These are phyloP conservation scores for Haplographium delicatum DNA, from an alignment of 495 filamentous ascomycete genomes.

Conservation along the genomic window DNA sequence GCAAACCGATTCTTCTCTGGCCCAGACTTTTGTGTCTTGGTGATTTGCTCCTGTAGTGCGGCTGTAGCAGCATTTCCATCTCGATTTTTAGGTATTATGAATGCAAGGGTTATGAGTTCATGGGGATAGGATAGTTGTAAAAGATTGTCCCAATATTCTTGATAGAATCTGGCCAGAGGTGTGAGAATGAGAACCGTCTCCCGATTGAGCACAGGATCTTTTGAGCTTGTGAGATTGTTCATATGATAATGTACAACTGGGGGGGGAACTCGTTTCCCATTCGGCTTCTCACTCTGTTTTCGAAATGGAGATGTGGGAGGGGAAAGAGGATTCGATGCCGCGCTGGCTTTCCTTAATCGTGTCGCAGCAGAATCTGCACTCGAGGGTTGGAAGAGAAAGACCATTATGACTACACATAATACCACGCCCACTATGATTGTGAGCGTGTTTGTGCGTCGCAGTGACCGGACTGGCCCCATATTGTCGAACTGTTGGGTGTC, in stretches of 20 bases:
- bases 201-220: slow-evolving; percentile 64
- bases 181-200: slow-evolving; percentile 91
- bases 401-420: slow-evolving; percentile 48
- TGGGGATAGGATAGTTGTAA: slow-evolving; percentile 80
- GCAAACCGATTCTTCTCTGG: slow-evolving; percentile 78
- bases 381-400: slow-evolving; percentile 42
- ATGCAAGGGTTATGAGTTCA: slow-evolving; percentile 90
- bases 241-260: slow-evolving; percentile 94
- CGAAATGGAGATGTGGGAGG: slow-evolving; percentile 80
- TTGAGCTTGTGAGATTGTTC: slow-evolving; percentile 82
- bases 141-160: slow-evolving; percentile 94
- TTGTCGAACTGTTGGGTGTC: slow-evolving; percentile 18
- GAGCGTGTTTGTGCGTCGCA: slow-evolving; percentile 48
- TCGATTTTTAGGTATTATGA: slow-evolving; percentile 87
- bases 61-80: slow-evolving; percentile 80
- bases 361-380: slow-evolving; percentile 30
- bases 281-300: slow-evolving; percentile 53
- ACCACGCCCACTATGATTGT: slow-evolving; percentile 44
- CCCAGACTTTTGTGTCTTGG: slow-evolving; percentile 71
- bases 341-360: slow-evolving; percentile 47
- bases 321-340: slow-evolving; percentile 68
- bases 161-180: slow-evolving; percentile 88
- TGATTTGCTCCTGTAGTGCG: slow-evolving; percentile 76
- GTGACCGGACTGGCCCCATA: slow-evolving; percentile 48
- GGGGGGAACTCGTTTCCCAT: slow-evolving; percentile 58